Evolutionary conservation across 2,329 filamentous ascomycete genomes (phyloP), one percentile per base, ranked within the genome.

Genomic region (Diaporthe aspalathi): DNA sequence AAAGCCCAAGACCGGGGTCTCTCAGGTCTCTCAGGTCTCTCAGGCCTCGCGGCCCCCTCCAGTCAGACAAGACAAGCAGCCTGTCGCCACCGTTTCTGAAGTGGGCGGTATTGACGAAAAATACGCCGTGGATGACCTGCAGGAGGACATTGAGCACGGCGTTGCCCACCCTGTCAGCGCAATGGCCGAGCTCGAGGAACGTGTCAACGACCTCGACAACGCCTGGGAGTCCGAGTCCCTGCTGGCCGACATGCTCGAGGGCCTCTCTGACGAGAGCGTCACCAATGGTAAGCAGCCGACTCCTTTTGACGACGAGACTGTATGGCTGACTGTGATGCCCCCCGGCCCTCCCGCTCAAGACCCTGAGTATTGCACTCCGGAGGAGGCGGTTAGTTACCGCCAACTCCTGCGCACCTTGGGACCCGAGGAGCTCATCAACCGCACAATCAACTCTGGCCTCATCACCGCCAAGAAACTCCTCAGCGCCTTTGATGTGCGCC

Each of bases 391-490:
- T 72, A 84, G 85, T 22, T 92, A 91, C 78, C 90, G 93, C 75
- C 88, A 91, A 76, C 87, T 92, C 74, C 86, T 97, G 72, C 92
- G 92, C 78, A 86, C 90, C 67, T 85, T 94, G 73, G 95, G 95
- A n/a, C 92, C 93, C 27, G 88, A 90, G 73, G 87, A 91, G 73
- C 97, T 98, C 80, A 90, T 93, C 78, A 85, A 90, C 76, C 87
- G 91, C 75, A 94, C 92, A 40, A 85, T 97, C 65, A 89, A 90
- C 74, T 86, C 87, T 67, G 90, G 91, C 40, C 86, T 85, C 66
- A 91, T 96, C 79, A 91, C 92, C 24, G 93, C 93, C 68, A 94
- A 92, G 82, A 95, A 94, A 81, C 86, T 98, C 38, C 90, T 95
- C 78, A 94, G 93, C 11, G 95, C 94, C 17, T 98, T 98, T 84